Evolutionary conservation across 495 filamentous ascomycete genomes (phyloP).

Genomic region (Venustampulla echinocandica): DNA sequence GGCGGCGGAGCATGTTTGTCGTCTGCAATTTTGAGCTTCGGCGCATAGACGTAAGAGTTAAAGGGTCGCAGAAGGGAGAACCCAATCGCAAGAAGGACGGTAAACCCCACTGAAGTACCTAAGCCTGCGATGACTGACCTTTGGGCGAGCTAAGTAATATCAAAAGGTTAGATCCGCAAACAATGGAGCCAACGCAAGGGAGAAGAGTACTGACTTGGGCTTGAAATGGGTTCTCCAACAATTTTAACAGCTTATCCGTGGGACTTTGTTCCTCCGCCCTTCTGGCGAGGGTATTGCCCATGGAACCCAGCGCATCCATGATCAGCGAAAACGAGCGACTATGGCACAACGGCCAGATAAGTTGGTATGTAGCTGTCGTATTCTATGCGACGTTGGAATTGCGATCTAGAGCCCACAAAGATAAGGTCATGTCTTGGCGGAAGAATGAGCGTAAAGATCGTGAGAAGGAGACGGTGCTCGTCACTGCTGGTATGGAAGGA

Average conservation of each 20-base stretch:
- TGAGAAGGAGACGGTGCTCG: too few species aligned
- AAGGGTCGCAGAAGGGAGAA: conserved; percentile 89
- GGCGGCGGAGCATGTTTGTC: conserved; percentile 88
- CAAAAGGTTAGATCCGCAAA: conserved; percentile 10
- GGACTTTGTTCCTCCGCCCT: conserved; percentile 9
- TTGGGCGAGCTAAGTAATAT: conserved; percentile 27
- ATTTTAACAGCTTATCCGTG: conserved; percentile 20
- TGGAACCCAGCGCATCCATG: conserved; percentile 10
- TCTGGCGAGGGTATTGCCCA: conserved; percentile 1
- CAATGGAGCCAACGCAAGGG: not conserved
- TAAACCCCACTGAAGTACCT: conserved; percentile 70
- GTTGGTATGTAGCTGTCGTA: too few species aligned
- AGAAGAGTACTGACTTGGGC: conserved; percentile 29
- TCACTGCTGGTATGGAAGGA: too few species aligned
- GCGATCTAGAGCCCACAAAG: too few species aligned
- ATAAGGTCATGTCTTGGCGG: too few species aligned
- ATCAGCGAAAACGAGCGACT: conserved; percentile 15
- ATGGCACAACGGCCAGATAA: conserved; percentile 20
- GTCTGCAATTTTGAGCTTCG: conserved; percentile 87
- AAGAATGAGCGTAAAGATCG: too few species aligned
- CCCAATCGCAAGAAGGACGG: conserved; percentile 58
- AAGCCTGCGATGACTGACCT: conserved; percentile 70
- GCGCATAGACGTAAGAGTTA: conserved; percentile 86
- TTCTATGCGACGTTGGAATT: too few species aligned
- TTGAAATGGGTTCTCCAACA: conserved; percentile 41